Base-by-base conservation (phyloP, 2,329 filamentous ascomycete genomes). In the Penicillium sumatraense region DNA sequence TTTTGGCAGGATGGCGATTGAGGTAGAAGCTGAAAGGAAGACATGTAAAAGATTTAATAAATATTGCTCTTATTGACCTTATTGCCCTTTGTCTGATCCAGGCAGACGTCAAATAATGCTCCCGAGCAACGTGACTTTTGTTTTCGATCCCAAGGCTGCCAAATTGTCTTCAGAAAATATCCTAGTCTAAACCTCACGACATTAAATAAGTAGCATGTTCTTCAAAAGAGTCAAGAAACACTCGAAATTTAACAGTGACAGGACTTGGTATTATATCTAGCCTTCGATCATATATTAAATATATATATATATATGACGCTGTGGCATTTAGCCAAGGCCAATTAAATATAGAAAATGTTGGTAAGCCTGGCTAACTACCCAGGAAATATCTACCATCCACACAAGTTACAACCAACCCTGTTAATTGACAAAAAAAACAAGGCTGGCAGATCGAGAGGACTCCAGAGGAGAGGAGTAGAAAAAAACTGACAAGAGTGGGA, bases 401-500 rank as follows among this genome's bases (percentile, higher is more conserved):
- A n/a, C n/a, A n/a, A n/a, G n/a, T n/a, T n/a, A n/a, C n/a, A n/a
- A n/a, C n/a, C n/a, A n/a, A n/a, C n/a, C n/a, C n/a, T n/a, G n/a
- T n/a, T n/a, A 49, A 7, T 29, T 29, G 49, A 9, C 16, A 7
- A 54, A 38, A 18, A 31, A 10, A 40, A n/a, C 45, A 53, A 46
- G 5, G n/a, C n/a, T n/a, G n/a, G n/a, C n/a, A n/a, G 29, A 31
- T 27, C 26, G n/a, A 27, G 26, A 27, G 6, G 26, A 27, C 26
- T 27, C 10, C 26, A 27, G 10, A 14, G 9, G 29, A 31, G 29
- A 31, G 29, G 1, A 31, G 27, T 13, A 51, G 35, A 54, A 57
- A 48, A 52, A 18, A 51, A 45, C 49, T 62, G 60, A 62, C 57
- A 62, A 62, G 60, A 62, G 60, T 60, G 60, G 49, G 60, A 62